Evolutionary conservation across 1,284 basidiomycete species (phyloP).

Genomic region (Malassezia psittaci): DNA sequence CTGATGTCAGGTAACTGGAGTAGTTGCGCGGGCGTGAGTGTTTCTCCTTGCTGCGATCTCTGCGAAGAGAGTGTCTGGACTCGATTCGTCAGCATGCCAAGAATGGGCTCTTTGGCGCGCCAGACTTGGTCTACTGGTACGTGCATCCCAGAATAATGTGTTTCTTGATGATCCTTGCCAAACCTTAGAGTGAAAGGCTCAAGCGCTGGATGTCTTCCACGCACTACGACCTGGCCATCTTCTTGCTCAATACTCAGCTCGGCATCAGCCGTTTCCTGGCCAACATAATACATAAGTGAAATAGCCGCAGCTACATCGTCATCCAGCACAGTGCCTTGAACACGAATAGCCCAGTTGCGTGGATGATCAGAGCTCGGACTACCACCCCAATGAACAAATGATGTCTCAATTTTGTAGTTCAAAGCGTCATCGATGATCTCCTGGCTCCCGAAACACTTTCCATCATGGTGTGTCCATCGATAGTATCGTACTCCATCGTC

Average conservation of each 20-base stretch:
- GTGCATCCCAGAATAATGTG: conserved; percentile 61
- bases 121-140: conserved; percentile 62
- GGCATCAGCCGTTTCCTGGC: conserved; percentile 59
- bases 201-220: conserved; percentile 64
- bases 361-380: conserved; percentile 14
- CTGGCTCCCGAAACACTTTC: conserved; percentile 72
- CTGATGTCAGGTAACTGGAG: conserved; percentile 66
- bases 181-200: conserved; percentile 71
- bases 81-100: conserved; percentile 57
- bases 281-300: conserved; percentile 72
- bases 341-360: conserved; percentile 75
- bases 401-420: conserved; percentile 73
- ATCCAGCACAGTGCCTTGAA: conserved; percentile 70
- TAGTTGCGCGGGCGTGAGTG: conserved; percentile 61
- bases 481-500: conserved; percentile 69
- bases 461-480: conserved; percentile 77
- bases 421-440: conserved; percentile 68
- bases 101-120: conserved; percentile 71
- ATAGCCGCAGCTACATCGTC: conserved; percentile 54
- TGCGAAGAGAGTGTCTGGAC: conserved; percentile 56
- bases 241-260: conserved; percentile 56
- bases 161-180: conserved; percentile 54
- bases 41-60: not conserved
- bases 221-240: conserved; percentile 53
- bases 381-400: conserved; percentile 61